Evolutionary conservation across 164 flowering plant species (phyloP), one percentile per base, ranked within the genome.

Genomic region (Umbellularia californica): DNA sequence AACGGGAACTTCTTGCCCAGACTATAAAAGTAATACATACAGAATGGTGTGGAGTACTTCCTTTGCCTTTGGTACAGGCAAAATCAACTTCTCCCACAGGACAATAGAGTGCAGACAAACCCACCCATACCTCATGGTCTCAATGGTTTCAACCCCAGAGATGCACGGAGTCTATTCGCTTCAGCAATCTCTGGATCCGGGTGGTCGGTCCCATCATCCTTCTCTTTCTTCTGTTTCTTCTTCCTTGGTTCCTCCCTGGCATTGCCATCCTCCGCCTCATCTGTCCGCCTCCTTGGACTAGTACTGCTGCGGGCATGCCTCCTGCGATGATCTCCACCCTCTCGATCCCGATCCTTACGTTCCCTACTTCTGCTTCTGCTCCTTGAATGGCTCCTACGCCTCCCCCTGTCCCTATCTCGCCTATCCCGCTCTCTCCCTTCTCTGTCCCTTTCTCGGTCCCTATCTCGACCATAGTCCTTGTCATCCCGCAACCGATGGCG

Each of bases 121-220:
- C 47, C 10, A 20, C 65, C 58, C 20, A 22, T 10, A 17, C 50
- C 28, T 66, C 67, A 78, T 9, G 51, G 25, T 69, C 74, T 91
- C 86, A 91, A 82, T 2, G 98, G 98, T 72, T 88, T 88, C 84
- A 93, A 62, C 12, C 98, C 98, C 74, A 93, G 93, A 25, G 88
- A 76, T 14, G 95, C 94, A 2, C 98, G 83, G 5, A 96, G 52
- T 79, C 88, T 89, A 80, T 96, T 96, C 15, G 85, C 86, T 79
- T 90, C 99, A 1, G 97, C 98, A 79, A 94, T 92, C 84, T 94
- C 98, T 6, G 99, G 98, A 82, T 95, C 96, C 2, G 94, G 98
- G 75, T 93, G 97, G 73, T 94, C 97, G 0, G 97, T 92, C 20
- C 97, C 97, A 79, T 92, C 97, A 76, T 89, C 94, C 82, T 87